These are phyloP conservation scores for Rutstroemia sp. DNA, from an alignment of 2,329 filamentous ascomycete genomes.

Conservation along the genomic window DNA sequence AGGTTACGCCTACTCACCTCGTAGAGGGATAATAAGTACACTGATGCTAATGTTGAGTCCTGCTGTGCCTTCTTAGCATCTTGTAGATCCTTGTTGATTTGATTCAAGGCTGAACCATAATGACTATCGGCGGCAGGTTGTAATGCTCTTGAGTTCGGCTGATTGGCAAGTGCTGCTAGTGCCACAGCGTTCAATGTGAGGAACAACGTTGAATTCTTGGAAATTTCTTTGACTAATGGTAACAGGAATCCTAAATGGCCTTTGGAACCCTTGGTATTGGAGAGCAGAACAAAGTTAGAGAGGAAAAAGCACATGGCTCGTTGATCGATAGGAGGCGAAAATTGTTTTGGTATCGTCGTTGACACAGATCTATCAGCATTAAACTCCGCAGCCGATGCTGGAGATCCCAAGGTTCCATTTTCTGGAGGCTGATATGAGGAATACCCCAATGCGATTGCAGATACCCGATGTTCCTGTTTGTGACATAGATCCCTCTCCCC, in stretches of 20 bases:
- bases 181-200: constrained; percentile 47
- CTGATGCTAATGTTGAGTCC: constrained; percentile 49
- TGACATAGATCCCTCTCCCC: not conserved
- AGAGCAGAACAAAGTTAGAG: constrained; percentile 50
- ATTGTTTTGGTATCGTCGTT: constrained; percentile 27
- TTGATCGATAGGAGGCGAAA: constrained; percentile 41
- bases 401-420: too few relatives aligned
- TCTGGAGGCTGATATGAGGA: too few relatives aligned
- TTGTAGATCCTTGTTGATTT: constrained; percentile 43
- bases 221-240: constrained; percentile 40
- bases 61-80: constrained; percentile 40
- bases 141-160: constrained; percentile 31
- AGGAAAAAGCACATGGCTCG: constrained; percentile 50
- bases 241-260: constrained; percentile 52
- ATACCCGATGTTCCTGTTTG: too few relatives aligned
- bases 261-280: constrained; percentile 39
- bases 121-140: constrained; percentile 37
- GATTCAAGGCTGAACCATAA: constrained; percentile 46
- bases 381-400: too few relatives aligned
- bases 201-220: constrained; percentile 38
- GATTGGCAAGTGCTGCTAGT: constrained; percentile 47
- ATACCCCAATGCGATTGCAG: too few relatives aligned
- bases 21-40: constrained; percentile 51
- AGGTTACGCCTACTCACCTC: constrained; percentile 34
- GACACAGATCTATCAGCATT: too few relatives aligned